These are phyloP conservation scores for Stachybotrys echinatus DNA, from an alignment of 2,329 filamentous ascomycete species.

Conservation along the genomic window DNA sequence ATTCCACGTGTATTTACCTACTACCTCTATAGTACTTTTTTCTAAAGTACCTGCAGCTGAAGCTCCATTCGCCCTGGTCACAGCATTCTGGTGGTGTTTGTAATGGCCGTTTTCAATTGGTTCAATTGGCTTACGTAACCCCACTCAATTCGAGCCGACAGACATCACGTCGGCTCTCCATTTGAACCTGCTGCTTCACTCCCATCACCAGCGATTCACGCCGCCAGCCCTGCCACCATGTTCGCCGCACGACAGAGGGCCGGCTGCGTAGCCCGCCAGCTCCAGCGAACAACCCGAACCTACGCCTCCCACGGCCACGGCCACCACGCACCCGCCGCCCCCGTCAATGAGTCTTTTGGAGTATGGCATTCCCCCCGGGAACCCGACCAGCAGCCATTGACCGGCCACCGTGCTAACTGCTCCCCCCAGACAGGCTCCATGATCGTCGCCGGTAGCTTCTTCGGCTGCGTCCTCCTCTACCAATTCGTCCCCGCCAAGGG, in stretches of 20 bases:
- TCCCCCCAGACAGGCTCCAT: conserved; percentile 42
- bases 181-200: background rate
- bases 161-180: background rate
- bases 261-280: conserved; percentile 29
- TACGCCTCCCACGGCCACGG: conserved; percentile 51
- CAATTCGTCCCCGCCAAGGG: conserved; percentile 44
- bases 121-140: conserved; percentile 19
- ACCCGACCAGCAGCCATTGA: conserved; percentile 2
- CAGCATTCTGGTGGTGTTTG: too few relatives aligned
- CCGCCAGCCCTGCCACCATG: conserved; percentile 26
- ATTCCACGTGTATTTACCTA: too few relatives aligned
- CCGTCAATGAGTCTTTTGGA: conserved; percentile 49
- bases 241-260: conserved; percentile 40
- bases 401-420: conserved; percentile 7
- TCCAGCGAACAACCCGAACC: conserved; percentile 35
- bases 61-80: too few relatives aligned
- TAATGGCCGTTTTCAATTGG: background rate
- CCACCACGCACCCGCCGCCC: conserved; percentile 37
- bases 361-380: conserved; percentile 38
- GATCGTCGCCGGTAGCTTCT: conserved; percentile 37
- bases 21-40: too few relatives aligned
- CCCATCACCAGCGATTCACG: conserved; percentile 23
- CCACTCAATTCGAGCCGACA: conserved; percentile 6
- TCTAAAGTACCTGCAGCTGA: too few relatives aligned
- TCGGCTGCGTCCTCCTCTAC: conserved; percentile 40